phyloP scores from a whole-genome alignment of 2,329 filamentous ascomycete species.

The Triangularia setosa region DNA sequence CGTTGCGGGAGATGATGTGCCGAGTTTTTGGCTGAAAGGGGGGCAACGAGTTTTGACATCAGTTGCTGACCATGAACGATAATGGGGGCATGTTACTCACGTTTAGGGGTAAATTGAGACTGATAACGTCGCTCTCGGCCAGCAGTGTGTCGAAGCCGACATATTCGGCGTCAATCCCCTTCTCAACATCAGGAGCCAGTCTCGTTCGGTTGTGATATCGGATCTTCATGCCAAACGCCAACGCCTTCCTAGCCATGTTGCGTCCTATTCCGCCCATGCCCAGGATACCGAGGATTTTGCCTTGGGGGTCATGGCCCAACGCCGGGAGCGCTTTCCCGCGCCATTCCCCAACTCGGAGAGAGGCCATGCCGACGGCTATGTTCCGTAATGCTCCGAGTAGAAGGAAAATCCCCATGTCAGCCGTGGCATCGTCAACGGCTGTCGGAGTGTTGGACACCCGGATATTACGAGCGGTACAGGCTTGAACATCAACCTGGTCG shows the following conservation, averaged over 20 bases:
- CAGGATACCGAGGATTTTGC: conserved; percentile 74
- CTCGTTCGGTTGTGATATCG: conserved; percentile 69
- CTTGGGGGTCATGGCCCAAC: conserved; percentile 71
- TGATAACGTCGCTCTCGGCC: conserved; percentile 68
- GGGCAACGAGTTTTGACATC: neutral
- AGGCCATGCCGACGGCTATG: conserved; percentile 62
- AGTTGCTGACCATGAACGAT: neutral
- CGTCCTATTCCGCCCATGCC: conserved; percentile 85
- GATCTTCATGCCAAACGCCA: conserved; percentile 70
- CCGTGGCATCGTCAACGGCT: conserved; percentile 77
- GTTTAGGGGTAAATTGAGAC: conserved; percentile 76
- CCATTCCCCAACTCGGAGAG: conserved; percentile 65
- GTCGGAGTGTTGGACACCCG: conserved; percentile 78
- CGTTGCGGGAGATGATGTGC: conserved; percentile 67
- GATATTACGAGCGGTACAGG: conserved; percentile 64
- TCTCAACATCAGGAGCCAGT: conserved; percentile 51
- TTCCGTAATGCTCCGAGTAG: conserved; percentile 76
- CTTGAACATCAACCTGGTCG: conserved; percentile 72
- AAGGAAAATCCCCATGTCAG: conserved; percentile 76
- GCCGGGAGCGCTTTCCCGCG: conserved; percentile 54
- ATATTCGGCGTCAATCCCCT: conserved; percentile 57
- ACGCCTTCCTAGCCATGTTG: conserved; percentile 70
- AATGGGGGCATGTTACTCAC: conserved; percentile 46
- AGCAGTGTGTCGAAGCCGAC: conserved; percentile 72
- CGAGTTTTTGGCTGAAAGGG: conserved; percentile 53